Evolutionary conservation across 2,329 filamentous ascomycete species (phyloP).

Genomic region (Exophiala dermatitidis): DNA sequence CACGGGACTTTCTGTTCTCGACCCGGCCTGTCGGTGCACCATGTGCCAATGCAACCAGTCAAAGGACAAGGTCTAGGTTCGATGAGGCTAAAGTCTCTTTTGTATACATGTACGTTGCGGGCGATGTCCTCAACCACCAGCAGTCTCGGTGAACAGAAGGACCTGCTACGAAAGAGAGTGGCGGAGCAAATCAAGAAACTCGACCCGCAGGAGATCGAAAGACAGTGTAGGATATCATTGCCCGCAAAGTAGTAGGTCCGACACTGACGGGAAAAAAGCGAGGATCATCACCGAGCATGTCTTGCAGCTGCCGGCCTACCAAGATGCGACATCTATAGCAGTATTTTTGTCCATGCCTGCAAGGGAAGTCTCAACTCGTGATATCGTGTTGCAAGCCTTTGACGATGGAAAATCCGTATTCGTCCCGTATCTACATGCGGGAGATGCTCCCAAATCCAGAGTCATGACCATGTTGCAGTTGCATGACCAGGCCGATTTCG

Average conservation of each 20-base stretch:
- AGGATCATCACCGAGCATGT: constrained; percentile 57
- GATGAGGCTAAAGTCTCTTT: constrained; percentile 7
- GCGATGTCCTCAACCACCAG: constrained; percentile 12
- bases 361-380: constrained; percentile 76
- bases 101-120: not conserved
- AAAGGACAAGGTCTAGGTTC: constrained; percentile 1
- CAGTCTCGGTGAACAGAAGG: constrained; percentile 20
- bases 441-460: constrained; percentile 42
- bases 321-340: constrained; percentile 66
- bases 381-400: constrained; percentile 76
- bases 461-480: constrained; percentile 96
- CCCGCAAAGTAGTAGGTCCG: not conserved
- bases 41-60: constrained; percentile 1
- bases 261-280: constrained; percentile 46
- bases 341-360: constrained; percentile 90
- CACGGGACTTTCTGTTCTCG: not conserved
- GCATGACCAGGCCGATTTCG: constrained; percentile 65
- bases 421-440: constrained; percentile 72
- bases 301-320: constrained; percentile 63
- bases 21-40: not conserved
- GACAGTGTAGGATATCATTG: constrained; percentile 23
- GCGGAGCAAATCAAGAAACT: constrained; percentile 16
- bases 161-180: constrained; percentile 23
- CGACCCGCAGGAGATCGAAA: constrained; percentile 17
- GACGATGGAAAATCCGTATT: constrained; percentile 74